Evolutionary conservation across 2,329 filamentous ascomycete genomes (phyloP).

Genomic region (Calonectria multiphialidica): DNA sequence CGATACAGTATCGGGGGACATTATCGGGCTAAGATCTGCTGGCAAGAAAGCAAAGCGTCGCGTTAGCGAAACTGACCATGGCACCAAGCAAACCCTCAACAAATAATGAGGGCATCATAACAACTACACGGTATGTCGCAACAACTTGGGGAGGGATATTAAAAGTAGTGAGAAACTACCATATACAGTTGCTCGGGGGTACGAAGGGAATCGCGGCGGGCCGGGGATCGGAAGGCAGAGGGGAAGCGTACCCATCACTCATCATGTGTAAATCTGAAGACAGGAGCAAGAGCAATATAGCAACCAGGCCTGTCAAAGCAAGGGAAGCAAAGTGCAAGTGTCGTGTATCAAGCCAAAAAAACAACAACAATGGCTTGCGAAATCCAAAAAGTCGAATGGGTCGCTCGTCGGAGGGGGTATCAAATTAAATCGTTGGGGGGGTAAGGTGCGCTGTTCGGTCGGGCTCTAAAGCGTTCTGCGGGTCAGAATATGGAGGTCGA

Average conservation of each 20-base stretch:
- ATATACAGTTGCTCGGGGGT: conserved; percentile 10
- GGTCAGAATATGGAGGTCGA: conserved; percentile 41
- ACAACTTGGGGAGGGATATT: conserved; percentile 1
- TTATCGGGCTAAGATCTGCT: conserved; percentile 62
- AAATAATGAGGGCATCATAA: conserved; percentile 26
- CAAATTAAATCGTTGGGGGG: conserved; percentile 24
- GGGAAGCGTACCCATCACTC: conserved; percentile 58
- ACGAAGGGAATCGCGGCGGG: conserved; percentile 15
- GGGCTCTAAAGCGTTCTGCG: conserved; percentile 43
- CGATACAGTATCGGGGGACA: conserved; percentile 82
- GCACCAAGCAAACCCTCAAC: conserved; percentile 28
- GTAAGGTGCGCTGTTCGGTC: conserved; percentile 39
- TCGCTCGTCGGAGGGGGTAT: conserved; percentile 20
- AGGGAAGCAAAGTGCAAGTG: conserved; percentile 20
- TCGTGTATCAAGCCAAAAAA: conserved; percentile 25
- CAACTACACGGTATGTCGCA: conserved; percentile 18
- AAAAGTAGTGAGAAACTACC: conserved; percentile 12
- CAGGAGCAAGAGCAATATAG: conserved; percentile 39
- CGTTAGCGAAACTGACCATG: conserved; percentile 45
- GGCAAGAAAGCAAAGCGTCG: conserved; percentile 27
- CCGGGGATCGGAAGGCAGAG: conserved; percentile 36
- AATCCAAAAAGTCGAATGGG: conserved; percentile 23
- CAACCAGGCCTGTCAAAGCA: conserved; percentile 25
- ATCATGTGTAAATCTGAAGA: conserved; percentile 38
- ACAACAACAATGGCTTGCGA: conserved; percentile 24